These are phyloP conservation scores for Sodiomyces alkalinus DNA, from an alignment of 2,329 filamentous ascomycete species.

Conservation along the genomic window DNA sequence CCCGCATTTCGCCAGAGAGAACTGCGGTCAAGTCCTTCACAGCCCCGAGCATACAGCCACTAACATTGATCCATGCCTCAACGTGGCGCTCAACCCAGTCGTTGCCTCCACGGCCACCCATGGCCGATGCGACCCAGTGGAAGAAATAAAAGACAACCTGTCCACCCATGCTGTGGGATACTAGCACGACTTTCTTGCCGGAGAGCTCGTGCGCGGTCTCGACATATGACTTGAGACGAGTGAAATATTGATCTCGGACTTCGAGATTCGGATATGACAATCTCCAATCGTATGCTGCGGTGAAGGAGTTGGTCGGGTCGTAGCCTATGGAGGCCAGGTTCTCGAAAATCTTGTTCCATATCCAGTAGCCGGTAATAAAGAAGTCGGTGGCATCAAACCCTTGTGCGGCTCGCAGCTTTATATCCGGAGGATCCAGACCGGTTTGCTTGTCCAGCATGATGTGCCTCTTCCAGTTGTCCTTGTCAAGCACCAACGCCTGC, in stretches of 20 bases:
- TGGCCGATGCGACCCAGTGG: slow-evolving; percentile 63
- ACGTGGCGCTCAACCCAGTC: slow-evolving; percentile 84
- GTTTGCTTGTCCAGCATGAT: slow-evolving; percentile 93
- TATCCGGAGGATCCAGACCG: slow-evolving; percentile 74
- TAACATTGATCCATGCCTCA: slow-evolving; percentile 96
- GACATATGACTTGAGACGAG: slow-evolving; percentile 75
- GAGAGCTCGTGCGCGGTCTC: slow-evolving; percentile 65
- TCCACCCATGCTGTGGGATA: slow-evolving; percentile 95
- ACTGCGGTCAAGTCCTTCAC: slow-evolving; percentile 82
- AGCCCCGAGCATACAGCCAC: slow-evolving; percentile 92
- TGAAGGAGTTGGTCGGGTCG: slow-evolving; percentile 64
- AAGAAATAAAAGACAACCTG: slow-evolving; percentile 77
- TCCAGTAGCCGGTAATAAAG: slow-evolving; percentile 87
- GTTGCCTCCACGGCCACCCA: slow-evolving; percentile 66
- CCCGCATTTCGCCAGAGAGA: slow-evolving; percentile 93
- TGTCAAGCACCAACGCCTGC: slow-evolving; percentile 82
- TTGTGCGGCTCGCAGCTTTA: slow-evolving; percentile 86
- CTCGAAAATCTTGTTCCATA: slow-evolving; percentile 97
- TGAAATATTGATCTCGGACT: slow-evolving; percentile 84
- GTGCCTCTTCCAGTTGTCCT: slow-evolving; percentile 86
- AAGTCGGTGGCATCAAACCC: slow-evolving; percentile 98
- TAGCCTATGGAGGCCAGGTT: slow-evolving; percentile 94
- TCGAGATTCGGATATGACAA: slow-evolving; percentile 84
- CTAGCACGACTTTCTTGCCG: slow-evolving; percentile 66
- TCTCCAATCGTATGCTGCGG: slow-evolving; percentile 77